Evolutionary conservation across 108 stramenopile species (phyloP).

Genomic region (Fragilariopsis cylindrus): DNA sequence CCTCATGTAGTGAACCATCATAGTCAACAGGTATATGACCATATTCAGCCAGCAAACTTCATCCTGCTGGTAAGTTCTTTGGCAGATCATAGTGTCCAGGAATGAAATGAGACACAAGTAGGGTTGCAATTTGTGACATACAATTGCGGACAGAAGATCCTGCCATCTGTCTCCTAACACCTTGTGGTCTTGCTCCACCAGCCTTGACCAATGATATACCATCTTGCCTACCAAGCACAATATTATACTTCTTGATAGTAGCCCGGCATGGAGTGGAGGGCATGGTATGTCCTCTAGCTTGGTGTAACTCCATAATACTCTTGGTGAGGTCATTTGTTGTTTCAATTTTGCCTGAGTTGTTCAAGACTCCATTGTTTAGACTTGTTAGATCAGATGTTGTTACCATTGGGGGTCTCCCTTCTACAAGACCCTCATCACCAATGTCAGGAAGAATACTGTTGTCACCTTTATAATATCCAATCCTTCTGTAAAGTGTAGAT

Average conservation of each 20-base stretch:
- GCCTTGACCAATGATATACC: not conserved
- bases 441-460: not conserved
- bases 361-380: not conserved
- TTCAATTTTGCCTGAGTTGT: slow-evolving; percentile 1
- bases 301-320: not conserved
- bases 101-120: not conserved
- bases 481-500: too few species aligned
- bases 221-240: not conserved
- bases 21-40: not conserved
- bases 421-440: not conserved
- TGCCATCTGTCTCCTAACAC: slow-evolving; percentile 1
- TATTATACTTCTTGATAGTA: not conserved
- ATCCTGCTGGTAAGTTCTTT: not conserved
- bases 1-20: not conserved
- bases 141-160: not conserved
- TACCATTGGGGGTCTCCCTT: not conserved
- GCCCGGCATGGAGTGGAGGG: not conserved
- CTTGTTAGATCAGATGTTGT: not conserved
- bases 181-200: not conserved
- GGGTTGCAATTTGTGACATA: not conserved
- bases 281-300: not conserved
- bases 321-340: not conserved
- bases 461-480: slow-evolving; percentile 5
- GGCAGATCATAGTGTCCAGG: not conserved
- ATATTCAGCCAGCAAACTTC: not conserved